Evolutionary conservation across 345 rosid species (phyloP).

Genomic region (Cardamine occulta): DNA sequence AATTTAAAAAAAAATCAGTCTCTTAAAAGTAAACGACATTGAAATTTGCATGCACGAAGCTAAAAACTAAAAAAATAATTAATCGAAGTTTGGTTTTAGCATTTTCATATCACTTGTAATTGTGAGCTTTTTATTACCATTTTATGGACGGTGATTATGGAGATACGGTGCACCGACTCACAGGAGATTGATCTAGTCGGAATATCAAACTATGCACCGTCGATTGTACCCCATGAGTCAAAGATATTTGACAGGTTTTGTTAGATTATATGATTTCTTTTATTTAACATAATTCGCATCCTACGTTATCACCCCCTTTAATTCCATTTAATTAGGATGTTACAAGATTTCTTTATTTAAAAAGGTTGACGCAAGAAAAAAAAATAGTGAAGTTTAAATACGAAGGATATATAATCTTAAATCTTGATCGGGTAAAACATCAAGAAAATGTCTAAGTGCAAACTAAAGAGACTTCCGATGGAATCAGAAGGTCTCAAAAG

Average conservation of each 20-base stretch:
- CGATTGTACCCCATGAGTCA: conserved; percentile 5
- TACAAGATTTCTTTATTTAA: conserved; percentile 10
- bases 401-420: background rate
- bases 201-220: conserved; percentile 2
- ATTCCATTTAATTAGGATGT: background rate
- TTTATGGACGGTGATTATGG: background rate
- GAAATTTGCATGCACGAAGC: too few species aligned
- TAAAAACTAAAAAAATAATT: too few species aligned
- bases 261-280: background rate
- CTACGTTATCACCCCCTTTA: conserved; percentile 10
- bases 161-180: conserved; percentile 8
- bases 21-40: too few species aligned
- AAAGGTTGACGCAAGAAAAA: background rate
- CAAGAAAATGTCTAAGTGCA: background rate
- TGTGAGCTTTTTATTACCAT: too few species aligned
- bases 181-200: background rate
- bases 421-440: background rate
- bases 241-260: conserved; percentile 8
- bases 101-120: too few species aligned
- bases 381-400: background rate
- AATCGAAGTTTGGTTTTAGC: too few species aligned
- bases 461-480: background rate
- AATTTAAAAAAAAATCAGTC: too few species aligned
- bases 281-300: conserved; percentile 5
- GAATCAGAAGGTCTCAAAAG: background rate